phyloP scores from a whole-genome alignment of 352 stramenopile genomes.

The Pythium grandisporangium region DNA sequence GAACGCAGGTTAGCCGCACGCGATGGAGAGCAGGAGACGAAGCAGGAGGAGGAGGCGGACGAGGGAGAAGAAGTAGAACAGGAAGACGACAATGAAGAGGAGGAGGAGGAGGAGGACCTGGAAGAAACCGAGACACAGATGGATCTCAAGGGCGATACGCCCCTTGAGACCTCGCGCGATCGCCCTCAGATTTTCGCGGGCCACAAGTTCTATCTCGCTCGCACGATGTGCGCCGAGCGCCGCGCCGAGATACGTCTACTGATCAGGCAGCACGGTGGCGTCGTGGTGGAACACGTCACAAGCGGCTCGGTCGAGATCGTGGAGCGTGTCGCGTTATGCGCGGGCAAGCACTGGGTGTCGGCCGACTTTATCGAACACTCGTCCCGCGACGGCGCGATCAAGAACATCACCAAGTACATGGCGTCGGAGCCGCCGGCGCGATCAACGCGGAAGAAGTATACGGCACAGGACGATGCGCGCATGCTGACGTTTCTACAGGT shows the following conservation, averaged over 20 bases:
- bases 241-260: conserved; percentile 14
- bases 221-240: conserved; percentile 12
- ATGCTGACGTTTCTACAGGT: conserved; percentile 38
- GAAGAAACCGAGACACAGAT: neutral
- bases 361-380: conserved; percentile 41
- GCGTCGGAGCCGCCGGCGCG: neutral
- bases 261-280: conserved; percentile 25
- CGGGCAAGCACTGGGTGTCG: conserved; percentile 23
- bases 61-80: conserved; percentile 2
- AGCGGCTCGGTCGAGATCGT: conserved; percentile 27
- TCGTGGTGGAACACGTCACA: conserved; percentile 5
- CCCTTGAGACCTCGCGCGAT: neutral
- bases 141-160: too few relatives aligned
- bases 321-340: conserved; percentile 16
- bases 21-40: neutral
- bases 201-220: conserved; percentile 30
- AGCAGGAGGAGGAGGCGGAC: neutral
- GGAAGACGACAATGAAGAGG: conserved; percentile 4
- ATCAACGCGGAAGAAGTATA: neutral
- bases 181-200: conserved; percentile 14
- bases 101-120: conserved; percentile 1
- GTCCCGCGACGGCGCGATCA: conserved; percentile 18
- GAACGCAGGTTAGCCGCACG: too few relatives aligned
- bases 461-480: conserved; percentile 3
- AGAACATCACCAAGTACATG: conserved; percentile 26